Conservation (phyloP, 352 stramenopile species). For the Elongisporangium prolatum region DNA sequence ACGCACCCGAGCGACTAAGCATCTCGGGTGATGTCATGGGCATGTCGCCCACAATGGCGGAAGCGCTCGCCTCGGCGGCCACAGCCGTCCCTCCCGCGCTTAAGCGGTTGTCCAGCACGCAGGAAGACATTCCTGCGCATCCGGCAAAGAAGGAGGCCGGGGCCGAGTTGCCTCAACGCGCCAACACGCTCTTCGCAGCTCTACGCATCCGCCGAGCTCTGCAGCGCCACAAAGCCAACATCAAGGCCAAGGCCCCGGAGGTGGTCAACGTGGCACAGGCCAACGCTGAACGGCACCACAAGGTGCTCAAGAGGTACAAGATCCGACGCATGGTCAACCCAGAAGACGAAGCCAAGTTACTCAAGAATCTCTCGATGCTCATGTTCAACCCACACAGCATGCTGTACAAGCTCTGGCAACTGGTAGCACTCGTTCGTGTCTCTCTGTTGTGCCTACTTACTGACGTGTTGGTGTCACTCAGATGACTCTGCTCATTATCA, state of each 20-base stretch:
- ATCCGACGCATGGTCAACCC: conserved; percentile 54
- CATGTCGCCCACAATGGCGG: conserved; percentile 43
- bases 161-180: background rate
- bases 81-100: background rate
- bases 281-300: conserved; percentile 63
- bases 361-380: conserved; percentile 37
- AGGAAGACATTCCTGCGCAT: background rate
- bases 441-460: background rate
- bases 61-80: conserved; percentile 13
- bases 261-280: conserved; percentile 36
- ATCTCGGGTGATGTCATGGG: conserved; percentile 36
- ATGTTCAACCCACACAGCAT: conserved; percentile 70
- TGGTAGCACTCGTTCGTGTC: conserved; percentile 27
- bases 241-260: conserved; percentile 6
- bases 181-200: conserved; percentile 61
- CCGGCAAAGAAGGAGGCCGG: conserved; percentile 2
- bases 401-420: conserved; percentile 72
- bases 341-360: conserved; percentile 22
- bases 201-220: conserved; percentile 46
- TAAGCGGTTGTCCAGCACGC: background rate
- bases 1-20: conserved; percentile 56
- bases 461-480: conserved; percentile 3
- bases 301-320: conserved; percentile 72
- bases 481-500: conserved; percentile 64
- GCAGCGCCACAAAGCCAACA: conserved; percentile 24